These are phyloP conservation scores for Phytophthora pinifolia DNA, from an alignment of 352 stramenopile genomes.

Conservation along the genomic window DNA sequence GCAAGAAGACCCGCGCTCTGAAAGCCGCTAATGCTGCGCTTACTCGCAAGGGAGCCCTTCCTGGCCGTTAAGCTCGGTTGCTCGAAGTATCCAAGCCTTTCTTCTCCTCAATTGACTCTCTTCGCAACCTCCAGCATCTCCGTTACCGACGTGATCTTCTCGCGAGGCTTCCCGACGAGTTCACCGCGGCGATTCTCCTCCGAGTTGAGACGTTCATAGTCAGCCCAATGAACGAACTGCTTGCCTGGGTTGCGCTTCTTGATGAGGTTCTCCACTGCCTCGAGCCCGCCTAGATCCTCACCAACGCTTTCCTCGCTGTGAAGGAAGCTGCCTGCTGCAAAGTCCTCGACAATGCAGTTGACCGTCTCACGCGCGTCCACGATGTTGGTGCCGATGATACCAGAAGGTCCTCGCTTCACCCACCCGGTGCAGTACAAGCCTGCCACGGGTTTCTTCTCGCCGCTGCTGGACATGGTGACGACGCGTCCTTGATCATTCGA, in stretches of 20 bases:
- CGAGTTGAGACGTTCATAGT: slow-evolving; percentile 58
- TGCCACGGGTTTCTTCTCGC: slow-evolving; percentile 40
- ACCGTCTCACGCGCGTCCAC: slow-evolving; percentile 96
- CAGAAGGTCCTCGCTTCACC: slow-evolving; percentile 96
- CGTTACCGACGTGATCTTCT: slow-evolving; percentile 79
- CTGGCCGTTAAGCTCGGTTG: neutral
- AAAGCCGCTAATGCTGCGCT: slow-evolving; percentile 44
- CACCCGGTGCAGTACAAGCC: slow-evolving; percentile 97
- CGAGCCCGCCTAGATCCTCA: slow-evolving; percentile 32
- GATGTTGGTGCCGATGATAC: slow-evolving; percentile 99
- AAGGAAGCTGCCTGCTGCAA: slow-evolving; percentile 51
- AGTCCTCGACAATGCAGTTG: slow-evolving; percentile 90
- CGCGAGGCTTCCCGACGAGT: slow-evolving; percentile 62
- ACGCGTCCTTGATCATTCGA: slow-evolving; percentile 62
- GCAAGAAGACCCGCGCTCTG: slow-evolving; percentile 47
- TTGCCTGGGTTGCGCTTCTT: slow-evolving; percentile 50
- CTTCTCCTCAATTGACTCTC: slow-evolving; percentile 15
- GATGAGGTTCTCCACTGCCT: slow-evolving; percentile 50
- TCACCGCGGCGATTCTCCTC: slow-evolving; percentile 67
- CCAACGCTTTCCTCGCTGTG: slow-evolving; percentile 18
- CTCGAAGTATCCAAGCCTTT: neutral
- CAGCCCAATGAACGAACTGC: slow-evolving; percentile 68
- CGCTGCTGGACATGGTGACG: slow-evolving; percentile 39
- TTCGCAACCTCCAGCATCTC: slow-evolving; percentile 67
- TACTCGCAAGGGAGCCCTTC: slow-evolving; percentile 25